These are phyloP conservation scores for Venturia aucupariae DNA, from an alignment of 2,329 filamentous ascomycete species.

Conservation along the genomic window DNA sequence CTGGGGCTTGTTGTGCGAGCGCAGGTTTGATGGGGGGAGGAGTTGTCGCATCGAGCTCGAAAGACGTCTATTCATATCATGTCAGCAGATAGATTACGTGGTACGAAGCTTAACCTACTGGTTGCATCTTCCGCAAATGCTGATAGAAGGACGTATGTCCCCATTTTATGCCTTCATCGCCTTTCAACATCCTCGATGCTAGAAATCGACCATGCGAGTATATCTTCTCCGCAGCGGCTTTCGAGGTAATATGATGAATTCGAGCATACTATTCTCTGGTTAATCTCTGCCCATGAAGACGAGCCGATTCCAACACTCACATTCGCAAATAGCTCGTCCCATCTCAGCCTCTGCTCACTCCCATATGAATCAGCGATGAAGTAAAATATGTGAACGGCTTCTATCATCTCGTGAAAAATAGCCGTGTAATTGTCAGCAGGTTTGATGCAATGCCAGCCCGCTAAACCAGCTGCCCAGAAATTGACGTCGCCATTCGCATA, in stretches of 20 bases:
- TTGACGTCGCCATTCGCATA: slow-evolving; percentile 47
- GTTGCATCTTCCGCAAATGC: slow-evolving; percentile 30
- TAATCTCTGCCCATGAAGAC: background rate
- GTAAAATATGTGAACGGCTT: slow-evolving; percentile 57
- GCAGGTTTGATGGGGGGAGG: background rate
- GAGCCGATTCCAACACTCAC: background rate
- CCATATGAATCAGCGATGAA: slow-evolving; percentile 49
- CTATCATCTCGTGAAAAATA: slow-evolving; percentile 51
- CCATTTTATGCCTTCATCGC: slow-evolving; percentile 37
- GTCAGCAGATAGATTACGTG: background rate
- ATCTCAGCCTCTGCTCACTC: background rate
- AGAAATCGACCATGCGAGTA: slow-evolving; percentile 34
- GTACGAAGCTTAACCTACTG: slow-evolving; percentile 18
- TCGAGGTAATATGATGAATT: slow-evolving; percentile 23
- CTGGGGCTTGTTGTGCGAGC: background rate
- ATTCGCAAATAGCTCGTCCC: slow-evolving; percentile 15
- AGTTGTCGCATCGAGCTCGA: slow-evolving; percentile 13
- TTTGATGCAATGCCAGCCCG: slow-evolving; percentile 60
- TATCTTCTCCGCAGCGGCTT: slow-evolving; percentile 24
- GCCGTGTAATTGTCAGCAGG: slow-evolving; percentile 48
- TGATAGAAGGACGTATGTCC: slow-evolving; percentile 33
- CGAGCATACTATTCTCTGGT: slow-evolving; percentile 24
- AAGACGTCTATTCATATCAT: background rate
- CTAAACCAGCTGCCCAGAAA: slow-evolving; percentile 56
- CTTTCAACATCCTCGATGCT: slow-evolving; percentile 35